Evolutionary conservation across 805 yeast species (phyloP), one percentile per base, ranked within the genome.

Genomic region (Sugiyamaella marilandica): DNA sequence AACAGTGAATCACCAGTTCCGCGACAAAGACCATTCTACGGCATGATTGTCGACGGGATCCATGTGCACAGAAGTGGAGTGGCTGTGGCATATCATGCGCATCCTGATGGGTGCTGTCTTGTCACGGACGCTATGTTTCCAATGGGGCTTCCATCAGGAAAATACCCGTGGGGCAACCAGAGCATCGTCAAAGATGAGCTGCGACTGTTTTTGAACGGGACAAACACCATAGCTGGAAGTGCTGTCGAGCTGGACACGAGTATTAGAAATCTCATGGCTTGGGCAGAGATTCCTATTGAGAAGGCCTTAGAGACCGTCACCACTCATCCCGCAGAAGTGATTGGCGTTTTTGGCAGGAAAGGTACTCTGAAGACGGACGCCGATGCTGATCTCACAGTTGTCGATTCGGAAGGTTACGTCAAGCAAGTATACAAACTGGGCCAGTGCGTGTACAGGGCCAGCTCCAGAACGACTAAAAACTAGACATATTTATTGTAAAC

Each of bases 71-170:
- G 82, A 1, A 67, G 81, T 29, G 74, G 76, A 69, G 76, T 75
- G 29, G 68, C 72, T 14, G 55, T 77, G 49, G 83, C 83, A 0
- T 81, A 77, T 66, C 68, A 71, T 37, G 68, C 82, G 13, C 72
- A 72, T 59, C 79, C 82, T 9, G 77, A 75, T n/a, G 78, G 77
- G 57, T 75, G 80, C 59, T 73, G 78, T 39, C 67, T 81, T 55
- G 82, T 78, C 13, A 80, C 85, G 2, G 85, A 80, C 61, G 83
- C 84, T 48, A 79, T 79, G 77, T 74, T 73, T 59, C 71, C 78
- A 60, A 73, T 79, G 57, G 85, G 85, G 1, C 70, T 79, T 58
- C 74, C 77, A 1, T 81, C 80, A 57, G 85, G 85, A n/a, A 65
- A 69, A 19, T 80, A 80, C 62, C 66, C 69, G 56, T 79, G 84